Evolutionary conservation across 23 red algal genomes (phyloP).

Genomic region (Gracilaria caudata): DNA sequence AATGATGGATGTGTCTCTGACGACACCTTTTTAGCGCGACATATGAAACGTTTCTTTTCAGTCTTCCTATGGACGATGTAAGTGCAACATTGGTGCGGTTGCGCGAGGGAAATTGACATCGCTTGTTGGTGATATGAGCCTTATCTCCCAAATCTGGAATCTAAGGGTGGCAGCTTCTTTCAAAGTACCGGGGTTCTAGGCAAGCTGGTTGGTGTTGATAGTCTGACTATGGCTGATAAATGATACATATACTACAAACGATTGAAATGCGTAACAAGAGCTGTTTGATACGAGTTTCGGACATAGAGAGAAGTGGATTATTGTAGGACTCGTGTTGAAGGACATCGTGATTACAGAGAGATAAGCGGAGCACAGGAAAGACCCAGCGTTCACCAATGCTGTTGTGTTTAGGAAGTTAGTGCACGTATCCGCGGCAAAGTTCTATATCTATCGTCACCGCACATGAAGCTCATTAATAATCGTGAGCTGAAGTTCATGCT

Average conservation of each 20-base stretch:
- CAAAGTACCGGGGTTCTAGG: slow-evolving; percentile 54
- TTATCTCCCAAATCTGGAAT: slow-evolving; percentile 18
- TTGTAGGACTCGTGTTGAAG: too few relatives aligned
- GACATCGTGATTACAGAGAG: too few relatives aligned
- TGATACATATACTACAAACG: slow-evolving; percentile 86
- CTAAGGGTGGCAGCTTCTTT: slow-evolving; percentile 61
- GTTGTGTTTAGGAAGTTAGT: too few relatives aligned
- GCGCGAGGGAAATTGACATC: slow-evolving; percentile 44
- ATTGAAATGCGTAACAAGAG: slow-evolving; percentile 81
- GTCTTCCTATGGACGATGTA: slow-evolving; percentile 34
- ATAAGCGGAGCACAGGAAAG: too few relatives aligned
- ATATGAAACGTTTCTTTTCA: slow-evolving; percentile 67
- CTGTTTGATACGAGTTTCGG: slow-evolving; percentile 80
- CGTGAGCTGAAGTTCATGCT: too few relatives aligned
- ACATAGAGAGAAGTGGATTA: slow-evolving; percentile 1
- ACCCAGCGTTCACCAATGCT: too few relatives aligned
- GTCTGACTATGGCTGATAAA: slow-evolving; percentile 67
- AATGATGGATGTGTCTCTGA: slow-evolving; percentile 55
- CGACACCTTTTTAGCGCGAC: slow-evolving; percentile 69
- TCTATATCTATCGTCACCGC: too few relatives aligned
- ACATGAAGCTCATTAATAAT: too few relatives aligned
- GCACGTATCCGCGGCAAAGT: too few relatives aligned
- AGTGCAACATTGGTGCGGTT: slow-evolving; percentile 59
- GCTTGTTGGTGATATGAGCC: slow-evolving; percentile 57
- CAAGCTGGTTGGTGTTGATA: slow-evolving; percentile 70